Base-by-base conservation (phyloP, 164 flowering plant genomes). In the Dillenia turbinata region DNA sequence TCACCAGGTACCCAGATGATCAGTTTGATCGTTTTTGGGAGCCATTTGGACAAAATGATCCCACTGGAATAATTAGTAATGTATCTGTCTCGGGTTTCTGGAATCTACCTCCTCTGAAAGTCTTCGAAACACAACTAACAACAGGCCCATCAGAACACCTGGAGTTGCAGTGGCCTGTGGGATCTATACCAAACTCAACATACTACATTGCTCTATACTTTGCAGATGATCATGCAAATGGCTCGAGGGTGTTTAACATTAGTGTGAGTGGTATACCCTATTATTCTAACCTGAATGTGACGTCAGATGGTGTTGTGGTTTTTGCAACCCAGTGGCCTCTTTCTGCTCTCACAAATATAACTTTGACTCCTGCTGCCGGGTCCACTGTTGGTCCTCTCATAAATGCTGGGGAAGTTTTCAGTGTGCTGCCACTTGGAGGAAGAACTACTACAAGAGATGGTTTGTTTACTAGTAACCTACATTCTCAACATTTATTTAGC, bases 1-100 rank as follows among this genome's bases (percentile, higher is more conserved):
- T 54, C n/a, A 51, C 52, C 84, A 94, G 97, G 69, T 91, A 74
- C 65, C 98, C 98, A 13, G 95, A 94, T 69, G 97, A 94, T 71
- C 80, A 59, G 47, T 94, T 86, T 69, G 88, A 89, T 75, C 88
- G 98, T 15, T 77, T 58, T 47, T 94, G 98, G 98, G 76, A 66
- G 69, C 90, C 90, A 49, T 88, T 78, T 74, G 81, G 72, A 51
- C 76, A 57, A 40, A 58, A 45, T 10, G 70, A 70, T 64, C 63
- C 78, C 48, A 63, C 77, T 17, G 11, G 26, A 49, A 45, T 76
- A 53, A 69, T 56, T 44, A 69, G 61, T 61, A 84, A 76, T 60
- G 59, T 84, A 10, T 57, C 86, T 16, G 80, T 69, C 68, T 80
- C 89, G 48, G 86, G 82, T 45, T 66, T 94, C 61, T 94, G 98